Evolutionary conservation across 768 basidiomycete genomes (phyloP), one percentile per base, ranked within the genome.

Genomic region (Lactarius tabidus): DNA sequence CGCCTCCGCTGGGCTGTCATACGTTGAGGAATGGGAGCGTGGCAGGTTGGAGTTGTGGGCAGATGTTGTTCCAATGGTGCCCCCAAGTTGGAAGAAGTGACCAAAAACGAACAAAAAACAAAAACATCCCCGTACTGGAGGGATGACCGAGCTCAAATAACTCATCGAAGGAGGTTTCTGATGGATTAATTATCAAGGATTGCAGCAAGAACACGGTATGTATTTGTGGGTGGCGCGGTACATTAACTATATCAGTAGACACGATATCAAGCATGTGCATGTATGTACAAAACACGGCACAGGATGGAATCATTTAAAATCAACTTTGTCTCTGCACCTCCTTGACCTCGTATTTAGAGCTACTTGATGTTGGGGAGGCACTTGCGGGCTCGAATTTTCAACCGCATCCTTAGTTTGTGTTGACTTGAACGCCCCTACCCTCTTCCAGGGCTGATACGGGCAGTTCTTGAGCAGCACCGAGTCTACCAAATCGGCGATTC

Each of bases 1-100:
- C 18, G 82, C 81, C 62, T 85, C 80, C 63, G 82, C 82, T 35
- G 85, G 85, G 28, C 75, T 91, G 61, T 89, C 88, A 1, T 89
- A 87, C 71, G 77, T 93, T 12, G 91, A 88, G 74, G 78, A 82
- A 8, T 92, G 89, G 84, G 93, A 95, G 76, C 76, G 79, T 57
- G 91, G 88, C 2, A 81, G 92, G 45, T 76, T 94, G 61, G 76
- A 76, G 29, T 75, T 77, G 67, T 97, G 93, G 95, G 82, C 81
- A 6, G 78, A 84, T 41, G 83, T 84, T 10, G 82, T 90, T 35
- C 78, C 80, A 61, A 84, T 84, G 72, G 86, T 94, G 41, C 90
- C 91, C 48, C 90, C 91, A 2, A 85, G 84, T 69, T 95, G 94
- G 93, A 85, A 81, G 64, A 68, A 71, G 58, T 69, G 57, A 67